A percentile compares a stretch with the other conserved stretches of the same genome.
phyloP scores from a whole-genome alignment of 352 stramenopile genomes.

The Phytophthora podocarpi region DNA sequence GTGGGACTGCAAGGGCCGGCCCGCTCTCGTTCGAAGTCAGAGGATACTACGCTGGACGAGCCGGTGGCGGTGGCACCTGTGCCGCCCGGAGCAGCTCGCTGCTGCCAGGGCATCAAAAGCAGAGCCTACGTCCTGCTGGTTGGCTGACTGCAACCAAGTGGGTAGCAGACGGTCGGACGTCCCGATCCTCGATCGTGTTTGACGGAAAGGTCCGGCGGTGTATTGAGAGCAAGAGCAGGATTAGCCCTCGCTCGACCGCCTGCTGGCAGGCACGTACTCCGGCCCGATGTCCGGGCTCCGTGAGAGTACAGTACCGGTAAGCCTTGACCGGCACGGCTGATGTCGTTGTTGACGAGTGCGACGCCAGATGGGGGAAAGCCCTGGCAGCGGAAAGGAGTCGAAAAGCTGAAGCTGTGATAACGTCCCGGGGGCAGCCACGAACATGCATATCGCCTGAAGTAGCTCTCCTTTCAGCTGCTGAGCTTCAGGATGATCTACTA shows the following conservation, averaged over 20 bases:
- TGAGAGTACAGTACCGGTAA: too few species aligned
- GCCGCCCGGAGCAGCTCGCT: background rate
- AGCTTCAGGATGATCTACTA: too few species aligned
- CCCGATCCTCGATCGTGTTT: slow-evolving; percentile 16
- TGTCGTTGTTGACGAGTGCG: background rate
- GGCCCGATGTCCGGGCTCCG: too few species aligned
- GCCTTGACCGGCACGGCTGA: background rate
- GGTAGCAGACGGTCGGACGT: slow-evolving; percentile 29
- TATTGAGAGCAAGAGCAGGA: slow-evolving; percentile 27
- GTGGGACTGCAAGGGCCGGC: background rate
- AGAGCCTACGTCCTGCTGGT: background rate
- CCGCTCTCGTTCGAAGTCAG: background rate
- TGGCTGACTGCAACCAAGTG: slow-evolving; percentile 18
- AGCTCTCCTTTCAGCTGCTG: background rate
- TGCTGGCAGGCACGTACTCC: slow-evolving; percentile 34
- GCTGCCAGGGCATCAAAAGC: slow-evolving; percentile 5
- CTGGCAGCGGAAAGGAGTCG: too few species aligned
- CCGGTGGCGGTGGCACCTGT: background rate
- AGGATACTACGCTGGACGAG: slow-evolving; percentile 13
- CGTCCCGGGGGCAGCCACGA: too few species aligned
- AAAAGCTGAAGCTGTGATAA: too few species aligned
- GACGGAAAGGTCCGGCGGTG: slow-evolving; percentile 29
- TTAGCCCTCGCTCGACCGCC: slow-evolving; percentile 17
- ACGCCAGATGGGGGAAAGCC: too few species aligned
- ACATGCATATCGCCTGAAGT: background rate